Evolutionary conservation across 495 filamentous ascomycete species (phyloP).

Genomic region (Cryomyces antarcticus): DNA sequence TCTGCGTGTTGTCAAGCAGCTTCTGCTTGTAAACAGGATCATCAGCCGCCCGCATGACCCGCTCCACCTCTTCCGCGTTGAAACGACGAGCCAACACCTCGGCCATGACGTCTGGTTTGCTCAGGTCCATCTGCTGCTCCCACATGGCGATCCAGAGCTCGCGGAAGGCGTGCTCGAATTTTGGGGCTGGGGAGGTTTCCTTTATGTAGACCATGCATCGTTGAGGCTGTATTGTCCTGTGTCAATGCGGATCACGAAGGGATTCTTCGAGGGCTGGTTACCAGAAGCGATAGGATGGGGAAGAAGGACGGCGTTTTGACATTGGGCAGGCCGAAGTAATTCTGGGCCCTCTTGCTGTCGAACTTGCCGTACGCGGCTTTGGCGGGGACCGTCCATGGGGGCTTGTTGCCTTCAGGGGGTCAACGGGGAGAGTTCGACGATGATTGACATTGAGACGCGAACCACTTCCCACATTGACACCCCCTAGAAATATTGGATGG

Average conservation of each 20-base stretch:
- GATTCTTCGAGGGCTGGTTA: constrained; percentile 4
- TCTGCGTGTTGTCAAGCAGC: constrained; percentile 35
- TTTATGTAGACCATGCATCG: constrained; percentile 48
- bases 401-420: constrained; percentile 37
- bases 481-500: constrained; percentile 54
- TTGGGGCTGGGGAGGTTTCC: constrained; percentile 19
- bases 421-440: background rate
- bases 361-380: constrained; percentile 37
- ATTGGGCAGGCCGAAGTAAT: constrained; percentile 28
- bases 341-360: constrained; percentile 33
- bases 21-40: constrained; percentile 34
- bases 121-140: constrained; percentile 26
- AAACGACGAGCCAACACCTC: constrained; percentile 19
- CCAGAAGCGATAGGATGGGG: constrained; percentile 29
- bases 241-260: background rate
- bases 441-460: constrained; percentile 5
- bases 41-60: constrained; percentile 29
- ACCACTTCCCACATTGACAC: constrained; percentile 45
- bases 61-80: constrained; percentile 21
- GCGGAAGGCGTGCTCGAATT: constrained; percentile 25
- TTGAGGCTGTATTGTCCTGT: constrained; percentile 27
- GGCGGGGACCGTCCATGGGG: constrained; percentile 47
- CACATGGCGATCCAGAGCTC: constrained; percentile 28
- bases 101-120: constrained; percentile 23
- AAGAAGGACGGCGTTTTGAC: constrained; percentile 29